phyloP scores from a whole-genome alignment of 192 early-diverging fungal species.

The Backusella circina region DNA sequence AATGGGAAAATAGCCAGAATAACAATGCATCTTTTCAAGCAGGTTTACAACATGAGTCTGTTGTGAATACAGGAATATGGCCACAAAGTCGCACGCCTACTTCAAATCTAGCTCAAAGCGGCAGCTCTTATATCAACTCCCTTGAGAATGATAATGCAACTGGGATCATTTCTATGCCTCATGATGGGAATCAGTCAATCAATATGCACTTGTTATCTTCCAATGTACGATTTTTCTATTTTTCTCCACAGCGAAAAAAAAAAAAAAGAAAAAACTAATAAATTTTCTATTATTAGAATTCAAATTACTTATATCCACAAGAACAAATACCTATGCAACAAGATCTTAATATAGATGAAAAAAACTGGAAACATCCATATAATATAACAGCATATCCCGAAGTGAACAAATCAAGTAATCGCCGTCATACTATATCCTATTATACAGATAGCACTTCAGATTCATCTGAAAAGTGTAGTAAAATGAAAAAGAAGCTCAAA shows the following conservation, averaged over 20 bases:
- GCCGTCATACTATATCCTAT: neutral
- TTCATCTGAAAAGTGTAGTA: neutral
- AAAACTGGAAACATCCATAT: neutral
- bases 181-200: neutral
- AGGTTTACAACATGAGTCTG: neutral
- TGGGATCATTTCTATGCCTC: neutral
- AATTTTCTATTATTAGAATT: neutral
- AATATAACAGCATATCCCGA: neutral
- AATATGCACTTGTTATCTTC: neutral
- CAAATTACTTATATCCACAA: neutral
- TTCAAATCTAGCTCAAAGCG: neutral
- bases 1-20: neutral
- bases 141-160: neutral
- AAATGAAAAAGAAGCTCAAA: neutral
- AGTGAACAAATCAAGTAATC: neutral
- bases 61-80: neutral
- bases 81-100: neutral
- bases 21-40: neutral
- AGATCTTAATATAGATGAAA: neutral
- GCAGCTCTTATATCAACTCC: neutral
- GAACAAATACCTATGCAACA: neutral
- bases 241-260: neutral
- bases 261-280: neutral
- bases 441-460: neutral
- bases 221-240: neutral